Evolutionary conservation across 345 rosid species (phyloP).

Genomic region (Murraya paniculata): DNA sequence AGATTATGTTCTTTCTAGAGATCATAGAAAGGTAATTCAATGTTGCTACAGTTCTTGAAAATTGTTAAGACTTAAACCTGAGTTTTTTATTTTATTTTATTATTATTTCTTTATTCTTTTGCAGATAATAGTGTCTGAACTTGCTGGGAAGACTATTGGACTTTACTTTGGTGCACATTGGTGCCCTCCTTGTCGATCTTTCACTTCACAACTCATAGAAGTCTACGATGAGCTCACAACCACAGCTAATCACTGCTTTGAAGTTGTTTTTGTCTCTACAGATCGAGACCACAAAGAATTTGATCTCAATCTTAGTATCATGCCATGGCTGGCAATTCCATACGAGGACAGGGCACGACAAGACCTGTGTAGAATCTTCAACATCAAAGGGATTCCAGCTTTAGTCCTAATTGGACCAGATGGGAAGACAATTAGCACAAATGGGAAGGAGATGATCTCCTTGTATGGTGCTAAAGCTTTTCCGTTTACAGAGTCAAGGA

Average conservation of each 20-base stretch:
- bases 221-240: slow-evolving; percentile 45
- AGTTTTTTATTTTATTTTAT: neutral
- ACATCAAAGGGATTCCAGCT: slow-evolving; percentile 66
- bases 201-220: slow-evolving; percentile 60
- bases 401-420: slow-evolving; percentile 63
- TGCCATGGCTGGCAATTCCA: slow-evolving; percentile 84
- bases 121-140: slow-evolving; percentile 54
- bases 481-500: slow-evolving; percentile 61
- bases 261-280: slow-evolving; percentile 59
- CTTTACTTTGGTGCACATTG: slow-evolving; percentile 74
- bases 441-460: slow-evolving; percentile 55
- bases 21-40: slow-evolving; percentile 46
- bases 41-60: neutral
- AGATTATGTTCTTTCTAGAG: slow-evolving; percentile 41
- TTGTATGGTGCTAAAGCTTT: slow-evolving; percentile 62
- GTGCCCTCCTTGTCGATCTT: slow-evolving; percentile 74
- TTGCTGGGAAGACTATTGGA: slow-evolving; percentile 73
- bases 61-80: neutral
- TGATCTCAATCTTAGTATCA: slow-evolving; percentile 38
- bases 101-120: neutral
- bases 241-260: slow-evolving; percentile 36
- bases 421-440: slow-evolving; percentile 52
- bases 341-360: slow-evolving; percentile 60
- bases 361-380: slow-evolving; percentile 67
- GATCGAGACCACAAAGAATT: slow-evolving; percentile 67